Conservation (phyloP, 164 flowering plant species). For the Brasenia schreberi region DNA sequence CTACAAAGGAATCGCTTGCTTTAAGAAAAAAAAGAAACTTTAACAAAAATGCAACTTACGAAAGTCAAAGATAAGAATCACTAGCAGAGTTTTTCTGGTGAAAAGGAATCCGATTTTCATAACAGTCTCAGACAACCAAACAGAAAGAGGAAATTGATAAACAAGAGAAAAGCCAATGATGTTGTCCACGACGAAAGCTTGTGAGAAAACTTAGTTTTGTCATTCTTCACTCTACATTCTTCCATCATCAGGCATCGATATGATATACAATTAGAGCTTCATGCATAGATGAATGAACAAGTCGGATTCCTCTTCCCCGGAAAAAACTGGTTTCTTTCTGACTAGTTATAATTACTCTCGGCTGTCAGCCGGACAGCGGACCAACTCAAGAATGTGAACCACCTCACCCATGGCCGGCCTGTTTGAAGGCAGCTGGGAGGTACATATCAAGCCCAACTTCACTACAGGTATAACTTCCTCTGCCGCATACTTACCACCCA, state of each 20-base stretch:
- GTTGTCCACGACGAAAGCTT: neutral
- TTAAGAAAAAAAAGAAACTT: neutral
- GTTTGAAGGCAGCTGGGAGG: slow-evolving; percentile 92
- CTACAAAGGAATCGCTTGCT: neutral
- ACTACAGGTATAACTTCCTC: slow-evolving; percentile 85
- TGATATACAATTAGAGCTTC: slow-evolving; percentile 2
- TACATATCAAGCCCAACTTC: slow-evolving; percentile 82
- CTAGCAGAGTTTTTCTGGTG: slow-evolving; percentile 29
- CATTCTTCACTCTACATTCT: slow-evolving; percentile 8
- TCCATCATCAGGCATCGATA: neutral
- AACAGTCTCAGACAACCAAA: slow-evolving; percentile 13
- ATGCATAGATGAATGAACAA: slow-evolving; percentile 11
- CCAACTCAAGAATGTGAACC: slow-evolving; percentile 75
- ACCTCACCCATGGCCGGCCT: slow-evolving; percentile 95
- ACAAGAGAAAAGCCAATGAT: slow-evolving; percentile 6
- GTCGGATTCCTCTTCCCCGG: slow-evolving; percentile 74
- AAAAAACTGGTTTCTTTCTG: slow-evolving; percentile 9
- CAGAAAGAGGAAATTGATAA: slow-evolving; percentile 1
- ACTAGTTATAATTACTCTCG: slow-evolving; percentile 39
- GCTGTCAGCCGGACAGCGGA: slow-evolving; percentile 71
- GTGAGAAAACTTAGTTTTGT: slow-evolving; percentile 1
- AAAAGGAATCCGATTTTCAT: slow-evolving; percentile 56
- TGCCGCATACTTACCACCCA: slow-evolving; percentile 49
- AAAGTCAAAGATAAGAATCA: neutral
- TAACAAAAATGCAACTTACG: neutral